Percentiles rank a stretch among this genome's conserved stretches.
These are phyloP conservation scores for Triticum turgidum DNA, from an alignment of 176 grass and related monocot genomes.

Conservation along the genomic window DNA sequence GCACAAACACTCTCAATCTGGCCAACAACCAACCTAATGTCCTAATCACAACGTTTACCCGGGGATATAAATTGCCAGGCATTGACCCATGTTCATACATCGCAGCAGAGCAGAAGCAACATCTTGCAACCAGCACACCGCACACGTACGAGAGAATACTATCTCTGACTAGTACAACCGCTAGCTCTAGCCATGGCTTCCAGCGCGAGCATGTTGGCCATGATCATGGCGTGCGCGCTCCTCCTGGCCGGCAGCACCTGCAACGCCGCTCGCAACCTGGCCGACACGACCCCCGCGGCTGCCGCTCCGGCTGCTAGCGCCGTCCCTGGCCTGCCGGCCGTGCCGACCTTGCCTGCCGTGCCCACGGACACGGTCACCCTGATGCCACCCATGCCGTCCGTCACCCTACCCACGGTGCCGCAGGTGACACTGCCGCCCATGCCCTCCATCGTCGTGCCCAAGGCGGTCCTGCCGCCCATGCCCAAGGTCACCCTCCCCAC, in stretches of 20 bases:
- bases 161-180: not conserved
- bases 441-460: not conserved
- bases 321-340: not conserved
- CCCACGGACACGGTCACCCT: not conserved
- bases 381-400: not conserved
- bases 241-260: not conserved
- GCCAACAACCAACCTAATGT: not conserved
- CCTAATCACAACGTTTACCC: not conserved
- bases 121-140: not conserved
- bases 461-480: not conserved
- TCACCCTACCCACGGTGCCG: not conserved
- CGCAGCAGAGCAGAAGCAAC: not conserved
- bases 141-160: not conserved
- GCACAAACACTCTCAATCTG: not conserved
- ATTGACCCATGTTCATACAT: not conserved
- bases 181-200: not conserved
- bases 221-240: not conserved
- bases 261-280: not conserved
- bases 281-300: not conserved
- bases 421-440: not conserved
- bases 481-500: not conserved
- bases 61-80: not conserved
- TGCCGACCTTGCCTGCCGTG: not conserved
- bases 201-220: not conserved
- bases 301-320: not conserved